Percentiles rank a stretch among this genome's conserved stretches.
Conservation (phyloP, 495 filamentous ascomycete species). For the Geoglossum glabrum region DNA sequence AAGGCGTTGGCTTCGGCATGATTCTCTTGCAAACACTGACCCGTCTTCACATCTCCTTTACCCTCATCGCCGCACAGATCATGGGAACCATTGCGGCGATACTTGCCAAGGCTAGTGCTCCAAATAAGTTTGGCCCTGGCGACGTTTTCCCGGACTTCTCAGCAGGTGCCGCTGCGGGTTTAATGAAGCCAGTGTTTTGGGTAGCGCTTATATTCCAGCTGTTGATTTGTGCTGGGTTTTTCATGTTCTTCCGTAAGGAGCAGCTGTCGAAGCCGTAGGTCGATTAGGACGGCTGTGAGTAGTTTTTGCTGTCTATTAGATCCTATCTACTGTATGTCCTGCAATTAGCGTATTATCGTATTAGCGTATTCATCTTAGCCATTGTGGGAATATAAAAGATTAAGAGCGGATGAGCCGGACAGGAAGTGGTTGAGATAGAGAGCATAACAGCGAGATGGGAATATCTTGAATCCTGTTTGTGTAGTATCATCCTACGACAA, state of each 20-base stretch:
- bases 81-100: conserved; percentile 26
- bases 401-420: no score
- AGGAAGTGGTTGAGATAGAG: no score
- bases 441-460: no score
- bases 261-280: conserved; percentile 43
- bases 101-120: conserved; percentile 15
- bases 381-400: no score
- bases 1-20: conserved; percentile 32
- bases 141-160: conserved; percentile 34
- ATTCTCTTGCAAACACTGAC: conserved; percentile 30
- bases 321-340: no score
- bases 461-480: no score
- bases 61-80: conserved; percentile 15
- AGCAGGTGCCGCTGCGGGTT: conserved; percentile 20
- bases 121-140: conserved; percentile 26
- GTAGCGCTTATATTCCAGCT: conserved; percentile 39
- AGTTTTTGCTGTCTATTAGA: no score
- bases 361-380: no score
- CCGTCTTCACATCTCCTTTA: conserved; percentile 29
- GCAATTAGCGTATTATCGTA: no score
- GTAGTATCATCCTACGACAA: no score
- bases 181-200: conserved; percentile 46
- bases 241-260: conserved; percentile 52
- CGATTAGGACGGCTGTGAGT: neutral
- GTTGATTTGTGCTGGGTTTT: conserved; percentile 43